Evolutionary conservation across 1,284 basidiomycete species (phyloP), one percentile per base, ranked within the genome.

Genomic region (Sutorius eximius): DNA sequence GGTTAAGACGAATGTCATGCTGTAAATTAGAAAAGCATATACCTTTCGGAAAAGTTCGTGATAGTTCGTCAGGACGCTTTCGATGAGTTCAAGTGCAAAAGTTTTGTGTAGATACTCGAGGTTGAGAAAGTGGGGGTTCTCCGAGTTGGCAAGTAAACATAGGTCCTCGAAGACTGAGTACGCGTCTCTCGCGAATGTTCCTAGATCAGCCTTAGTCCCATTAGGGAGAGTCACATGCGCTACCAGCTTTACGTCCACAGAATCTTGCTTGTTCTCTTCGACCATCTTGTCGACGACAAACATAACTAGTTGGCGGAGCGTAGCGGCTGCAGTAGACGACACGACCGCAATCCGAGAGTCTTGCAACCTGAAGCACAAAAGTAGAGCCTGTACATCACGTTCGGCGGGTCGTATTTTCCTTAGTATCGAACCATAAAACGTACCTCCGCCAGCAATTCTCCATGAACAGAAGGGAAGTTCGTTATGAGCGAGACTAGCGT

Each of bases 11-110:
- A 38, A 34, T n/a, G 4, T 18, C 42, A 30, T 29, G n/a, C 15
- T 27, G 33, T 43, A 6, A 27, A 29, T 20, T 3, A 30, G 32
- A 11, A 8, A 22, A 33, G 29, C 13, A 27, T 63, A 76, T 57
- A 90, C 93, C 76, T 87, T 83, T 57, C 89, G 84, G 67, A 98
- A 96, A 0, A 95, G 80, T 13, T 82, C 82, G 60, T 95, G 89
- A 67, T 98, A 98, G 61, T 97, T 98, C 13, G 94, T 96, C 50
- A 99, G 76, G 5, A 98, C 93, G 66, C 95, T 98, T 75, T 99
- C 97, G 53, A 99, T 92, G 51, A 99, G 77, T 73, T 99, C 96
- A 27, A 99, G 77, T 0, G 94, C 93, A 64, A 98, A 98, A 0
- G 96, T 98, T 70, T 95, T 89, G 61, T 93, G 91, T 24, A 99